Conservation (phyloP, 2,329 filamentous ascomycete genomes). For the Neonectria hederae region DNA sequence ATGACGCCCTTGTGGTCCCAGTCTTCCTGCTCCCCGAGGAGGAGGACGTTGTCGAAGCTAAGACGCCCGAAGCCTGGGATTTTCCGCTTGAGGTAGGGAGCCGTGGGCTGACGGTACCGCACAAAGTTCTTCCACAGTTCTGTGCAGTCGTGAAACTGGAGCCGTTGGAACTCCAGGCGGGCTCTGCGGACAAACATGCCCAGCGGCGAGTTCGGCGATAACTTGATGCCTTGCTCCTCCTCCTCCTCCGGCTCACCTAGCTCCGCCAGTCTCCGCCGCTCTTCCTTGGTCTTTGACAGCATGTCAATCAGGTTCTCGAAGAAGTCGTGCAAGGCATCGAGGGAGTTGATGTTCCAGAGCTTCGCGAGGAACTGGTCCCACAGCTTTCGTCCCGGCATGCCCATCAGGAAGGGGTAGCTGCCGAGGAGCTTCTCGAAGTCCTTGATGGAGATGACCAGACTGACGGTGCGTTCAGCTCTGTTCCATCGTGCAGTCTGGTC, state of each 20-base stretch:
- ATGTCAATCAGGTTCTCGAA: constrained; percentile 69
- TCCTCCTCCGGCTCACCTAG: constrained; percentile 53
- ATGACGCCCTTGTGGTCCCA: constrained; percentile 57
- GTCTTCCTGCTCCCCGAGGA: constrained; percentile 59
- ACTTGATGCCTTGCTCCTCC: constrained; percentile 63
- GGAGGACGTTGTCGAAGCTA: constrained; percentile 67
- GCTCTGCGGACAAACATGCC: constrained; percentile 82
- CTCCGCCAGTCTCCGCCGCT: constrained; percentile 65
- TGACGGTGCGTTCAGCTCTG: constrained; percentile 60
- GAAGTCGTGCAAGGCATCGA: constrained; percentile 82
- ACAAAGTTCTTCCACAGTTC: constrained; percentile 86
- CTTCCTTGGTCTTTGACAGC: constrained; percentile 70
- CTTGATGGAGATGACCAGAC: constrained; percentile 63
- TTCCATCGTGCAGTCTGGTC: constrained; percentile 53
- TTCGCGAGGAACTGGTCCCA: constrained; percentile 86
- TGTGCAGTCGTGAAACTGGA: constrained; percentile 82
- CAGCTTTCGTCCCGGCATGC: constrained; percentile 79
- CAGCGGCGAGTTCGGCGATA: constrained; percentile 80
- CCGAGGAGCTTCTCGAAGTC: constrained; percentile 68
- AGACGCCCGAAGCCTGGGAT: constrained; percentile 66
- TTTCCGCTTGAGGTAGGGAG: constrained; percentile 70
- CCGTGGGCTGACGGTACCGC: constrained; percentile 80
- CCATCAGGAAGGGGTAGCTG: constrained; percentile 60
- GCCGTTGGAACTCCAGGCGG: constrained; percentile 79
- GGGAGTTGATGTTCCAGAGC: constrained; percentile 84